Conservation (phyloP, 2,329 filamentous ascomycete species). For the Curvularia lunata region DNA sequence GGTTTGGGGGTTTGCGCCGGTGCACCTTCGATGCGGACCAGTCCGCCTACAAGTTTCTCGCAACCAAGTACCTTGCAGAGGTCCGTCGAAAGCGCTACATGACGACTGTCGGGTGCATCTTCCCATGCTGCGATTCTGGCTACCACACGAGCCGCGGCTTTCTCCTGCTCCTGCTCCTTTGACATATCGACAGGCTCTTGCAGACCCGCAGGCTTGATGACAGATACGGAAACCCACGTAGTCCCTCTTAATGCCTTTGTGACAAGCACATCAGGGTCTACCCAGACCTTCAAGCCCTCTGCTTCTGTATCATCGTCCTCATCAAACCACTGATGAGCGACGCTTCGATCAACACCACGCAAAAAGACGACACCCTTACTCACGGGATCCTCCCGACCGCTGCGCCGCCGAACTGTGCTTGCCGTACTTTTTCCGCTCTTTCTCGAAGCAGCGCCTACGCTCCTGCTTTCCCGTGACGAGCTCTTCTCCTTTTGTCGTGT, state of each 20-base stretch:
- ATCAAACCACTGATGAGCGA: conserved; percentile 80
- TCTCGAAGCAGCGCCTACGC: conserved; percentile 78
- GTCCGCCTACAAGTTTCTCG: conserved; percentile 77
- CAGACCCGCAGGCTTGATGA: conserved; percentile 82
- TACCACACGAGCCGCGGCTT: conserved; percentile 70
- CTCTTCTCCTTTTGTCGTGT: conserved; percentile 73
- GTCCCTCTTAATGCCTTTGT: conserved; percentile 76
- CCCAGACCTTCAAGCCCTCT: conserved; percentile 75
- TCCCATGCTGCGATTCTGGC: conserved; percentile 81
- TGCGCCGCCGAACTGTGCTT: conserved; percentile 70
- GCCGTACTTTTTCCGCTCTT: conserved; percentile 77
- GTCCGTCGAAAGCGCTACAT: conserved; percentile 77
- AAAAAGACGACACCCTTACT: conserved; percentile 74
- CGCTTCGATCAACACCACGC: conserved; percentile 73
- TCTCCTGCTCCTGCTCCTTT: conserved; percentile 66
- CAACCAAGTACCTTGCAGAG: conserved; percentile 77
- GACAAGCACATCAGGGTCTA: conserved; percentile 77
- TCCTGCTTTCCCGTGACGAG: conserved; percentile 74
- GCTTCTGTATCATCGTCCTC: conserved; percentile 59
- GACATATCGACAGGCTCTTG: conserved; percentile 75
- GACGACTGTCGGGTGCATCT: conserved; percentile 81
- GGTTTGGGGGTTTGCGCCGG: conserved; percentile 72
- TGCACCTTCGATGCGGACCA: conserved; percentile 86
- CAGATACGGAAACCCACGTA: conserved; percentile 79
- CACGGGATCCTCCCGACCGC: conserved; percentile 67